These are phyloP conservation scores for Moesziomyces sp. DNA, from an alignment of 1,284 basidiomycete species.

Conservation along the genomic window DNA sequence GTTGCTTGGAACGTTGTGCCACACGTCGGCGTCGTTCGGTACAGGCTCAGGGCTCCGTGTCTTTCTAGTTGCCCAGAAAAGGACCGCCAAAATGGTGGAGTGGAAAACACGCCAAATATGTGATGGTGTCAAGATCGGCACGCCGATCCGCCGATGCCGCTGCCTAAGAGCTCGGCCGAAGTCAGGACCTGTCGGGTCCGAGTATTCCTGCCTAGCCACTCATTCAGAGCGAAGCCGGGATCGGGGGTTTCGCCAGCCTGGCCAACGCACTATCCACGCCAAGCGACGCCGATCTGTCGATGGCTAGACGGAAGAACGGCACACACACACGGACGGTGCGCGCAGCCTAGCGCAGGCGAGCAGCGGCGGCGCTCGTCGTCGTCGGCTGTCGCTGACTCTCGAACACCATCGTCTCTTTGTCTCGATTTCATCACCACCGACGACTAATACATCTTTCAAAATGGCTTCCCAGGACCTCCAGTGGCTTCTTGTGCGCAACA, in stretches of 20 bases:
- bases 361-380: not conserved
- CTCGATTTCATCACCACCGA: not conserved
- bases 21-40: too few relatives aligned
- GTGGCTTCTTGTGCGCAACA: conserved; percentile 65
- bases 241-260: not conserved
- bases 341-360: too few relatives aligned
- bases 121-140: not conserved
- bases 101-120: not conserved
- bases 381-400: not conserved
- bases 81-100: not conserved
- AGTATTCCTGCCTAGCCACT: not conserved
- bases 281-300: not conserved
- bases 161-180: not conserved
- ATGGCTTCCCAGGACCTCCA: conserved; percentile 66
- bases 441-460: conserved; percentile 17
- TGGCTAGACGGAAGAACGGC: not conserved
- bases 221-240: not conserved
- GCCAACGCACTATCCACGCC: not conserved
- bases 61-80: too few relatives aligned
- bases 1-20: too few relatives aligned
- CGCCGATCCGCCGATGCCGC: not conserved
- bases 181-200: not conserved
- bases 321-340: too few relatives aligned
- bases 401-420: conserved; percentile 35
- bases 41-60: too few relatives aligned